Base-by-base conservation (phyloP, 805 yeast genomes). In the Kodamaea fukazawae region DNA sequence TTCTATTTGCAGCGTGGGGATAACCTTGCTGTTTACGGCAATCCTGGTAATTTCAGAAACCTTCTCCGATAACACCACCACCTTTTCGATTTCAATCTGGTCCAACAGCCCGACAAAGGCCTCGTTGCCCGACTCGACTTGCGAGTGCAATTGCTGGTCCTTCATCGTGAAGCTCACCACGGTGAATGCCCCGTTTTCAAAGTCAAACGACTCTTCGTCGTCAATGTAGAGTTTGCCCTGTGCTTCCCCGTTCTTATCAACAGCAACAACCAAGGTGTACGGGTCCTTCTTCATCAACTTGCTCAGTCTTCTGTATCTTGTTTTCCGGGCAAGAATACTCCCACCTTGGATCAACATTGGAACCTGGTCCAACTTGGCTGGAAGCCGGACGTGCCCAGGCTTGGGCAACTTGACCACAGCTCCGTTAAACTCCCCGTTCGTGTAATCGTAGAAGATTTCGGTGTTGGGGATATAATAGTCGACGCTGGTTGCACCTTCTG, bases 291-390 rank as follows among this genome's bases (percentile, higher is more conserved):
- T 65, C 91, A 85, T 86, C 46, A 86, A 64, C 54, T 73, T 79
- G 3, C 95, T 64, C 0, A 96, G 85, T 47, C 98, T 76, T 57
- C 99, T 79, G 48, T 79, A 75, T 47, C 95, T 75, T 36, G 81
- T 85, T 45, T 82, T 83, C 27, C 79, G 73, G 11, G 83, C 67
- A 16, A 84, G 56, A 10, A 91, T 75, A 25, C 81, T 73, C 0
- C 98, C 98, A n/a, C 95, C 93, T 53, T 80, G 79, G 12, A 84
- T 60, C 22, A 75, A 75, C 32, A 86, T 70, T 0, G 98, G 97
- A 12, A 86, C 76, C 36, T 78, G 78, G 4, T 71, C 63, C 36
- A 90, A 58, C 2, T 76, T 70, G 2, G 58, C 65, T 0, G 81
- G 72, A 14, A 61, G 61, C 3, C 72, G 50, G 16, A 52, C 27